Conservation (phyloP, 2,329 filamentous ascomycete genomes). For the Aureobasidium pullulans region DNA sequence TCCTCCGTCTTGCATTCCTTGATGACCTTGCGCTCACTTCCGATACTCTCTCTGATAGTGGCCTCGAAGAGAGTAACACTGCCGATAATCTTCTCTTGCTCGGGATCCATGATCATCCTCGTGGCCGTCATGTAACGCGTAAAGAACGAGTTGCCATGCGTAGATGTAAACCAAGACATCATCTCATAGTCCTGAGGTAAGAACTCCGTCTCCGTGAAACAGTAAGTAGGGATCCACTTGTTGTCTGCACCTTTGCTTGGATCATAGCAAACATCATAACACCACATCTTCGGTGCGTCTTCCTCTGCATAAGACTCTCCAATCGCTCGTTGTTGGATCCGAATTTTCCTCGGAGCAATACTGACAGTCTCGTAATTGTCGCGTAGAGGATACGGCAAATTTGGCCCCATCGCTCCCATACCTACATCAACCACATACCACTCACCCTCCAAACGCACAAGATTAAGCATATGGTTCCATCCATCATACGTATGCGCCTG, state of each 20-base stretch:
- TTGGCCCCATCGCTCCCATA: conserved; percentile 1
- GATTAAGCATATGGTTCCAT: background rate
- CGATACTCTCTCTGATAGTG: conserved; percentile 37
- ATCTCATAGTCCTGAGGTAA: conserved; percentile 50
- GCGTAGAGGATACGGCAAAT: background rate
- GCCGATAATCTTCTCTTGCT: conserved; percentile 27
- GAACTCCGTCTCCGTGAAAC: conserved; percentile 46
- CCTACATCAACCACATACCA: conserved; percentile 18
- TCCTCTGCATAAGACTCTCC: background rate
- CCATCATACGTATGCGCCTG: background rate
- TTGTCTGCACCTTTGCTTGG: conserved; percentile 34
- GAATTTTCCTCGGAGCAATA: background rate
- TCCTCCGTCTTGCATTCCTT: conserved; percentile 35
- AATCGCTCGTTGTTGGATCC: background rate
- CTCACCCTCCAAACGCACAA: conserved; percentile 14
- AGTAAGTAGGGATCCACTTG: conserved; percentile 37
- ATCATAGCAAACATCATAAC: conserved; percentile 44
- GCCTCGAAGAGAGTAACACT: conserved; percentile 36
- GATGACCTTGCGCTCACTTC: conserved; percentile 37
- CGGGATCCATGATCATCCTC: conserved; percentile 31
- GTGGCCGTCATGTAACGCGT: conserved; percentile 28
- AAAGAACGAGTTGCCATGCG: conserved; percentile 28
- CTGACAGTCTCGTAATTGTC: background rate
- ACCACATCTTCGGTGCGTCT: conserved; percentile 44
- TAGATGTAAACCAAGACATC: conserved; percentile 49